Percentiles rank a stretch among this genome's conserved stretches.
phyloP scores from a whole-genome alignment of 1,284 basidiomycete species.

The Apiotrichum akiyoshidainum region DNA sequence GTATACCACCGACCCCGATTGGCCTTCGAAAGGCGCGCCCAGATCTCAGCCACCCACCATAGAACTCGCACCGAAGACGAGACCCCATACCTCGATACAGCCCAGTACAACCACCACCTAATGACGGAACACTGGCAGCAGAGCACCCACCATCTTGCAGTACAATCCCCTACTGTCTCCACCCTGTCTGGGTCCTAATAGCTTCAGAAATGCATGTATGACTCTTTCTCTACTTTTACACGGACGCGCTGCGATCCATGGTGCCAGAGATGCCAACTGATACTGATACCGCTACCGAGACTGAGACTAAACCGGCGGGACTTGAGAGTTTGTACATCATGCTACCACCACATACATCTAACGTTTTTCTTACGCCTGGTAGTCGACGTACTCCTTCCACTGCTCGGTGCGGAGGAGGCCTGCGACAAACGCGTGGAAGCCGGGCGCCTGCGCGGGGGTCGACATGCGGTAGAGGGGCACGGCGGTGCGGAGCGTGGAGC shows the following conservation, averaged over 20 bases:
- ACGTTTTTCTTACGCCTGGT: constrained; percentile 28
- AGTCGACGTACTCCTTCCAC: constrained; percentile 47
- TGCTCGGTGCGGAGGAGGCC: constrained; percentile 36
- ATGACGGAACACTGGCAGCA: neutral
- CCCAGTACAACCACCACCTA: neutral
- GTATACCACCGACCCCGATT: too few species aligned
- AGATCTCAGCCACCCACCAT: neutral
- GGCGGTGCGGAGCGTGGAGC: constrained; percentile 78
- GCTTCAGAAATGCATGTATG: constrained; percentile 6
- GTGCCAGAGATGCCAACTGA: too few species aligned
- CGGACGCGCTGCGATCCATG: neutral
- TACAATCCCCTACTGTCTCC: constrained; percentile 1
- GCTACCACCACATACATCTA: neutral
- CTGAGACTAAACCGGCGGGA: too few species aligned
- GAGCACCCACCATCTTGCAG: neutral
- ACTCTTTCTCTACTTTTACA: neutral
- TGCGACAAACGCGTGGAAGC: constrained; percentile 68
- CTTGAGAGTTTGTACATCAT: too few species aligned
- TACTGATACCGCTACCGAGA: too few species aligned
- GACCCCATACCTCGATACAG: neutral
- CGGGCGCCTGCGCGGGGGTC: constrained; percentile 58
- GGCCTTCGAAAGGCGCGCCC: too few species aligned
- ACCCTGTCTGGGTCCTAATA: constrained; percentile 3
- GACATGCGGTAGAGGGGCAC: constrained; percentile 71
- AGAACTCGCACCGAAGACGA: neutral